Percentiles rank a stretch among this genome's conserved stretches.
phyloP scores from a whole-genome alignment of 83 land plant genomes.

The Picea abies region DNA sequence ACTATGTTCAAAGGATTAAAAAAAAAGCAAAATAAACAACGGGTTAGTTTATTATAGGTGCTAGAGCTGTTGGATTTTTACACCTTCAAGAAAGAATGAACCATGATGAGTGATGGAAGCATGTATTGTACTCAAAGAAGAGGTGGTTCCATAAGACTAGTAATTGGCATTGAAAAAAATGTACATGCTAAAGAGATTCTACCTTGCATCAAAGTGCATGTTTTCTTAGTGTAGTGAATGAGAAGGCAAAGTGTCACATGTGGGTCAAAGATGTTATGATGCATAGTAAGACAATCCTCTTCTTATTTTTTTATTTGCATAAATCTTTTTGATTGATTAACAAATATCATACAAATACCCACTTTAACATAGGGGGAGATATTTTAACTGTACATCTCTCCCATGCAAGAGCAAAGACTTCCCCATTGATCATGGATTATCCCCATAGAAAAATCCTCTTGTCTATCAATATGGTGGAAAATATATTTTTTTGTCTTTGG shows the following conservation, averaged over 20 bases:
- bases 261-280: neutral
- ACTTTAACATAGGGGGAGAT: no score
- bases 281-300: neutral
- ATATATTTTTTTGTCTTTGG: no score
- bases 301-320: no score
- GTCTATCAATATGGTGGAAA: no score
- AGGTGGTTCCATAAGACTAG: slow-evolving; percentile 4
- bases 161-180: neutral
- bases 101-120: slow-evolving; percentile 1
- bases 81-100: slow-evolving; percentile 10
- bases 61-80: neutral
- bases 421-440: no score
- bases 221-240: slow-evolving; percentile 6
- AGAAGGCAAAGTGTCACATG: neutral
- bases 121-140: slow-evolving; percentile 4
- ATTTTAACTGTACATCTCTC: no score
- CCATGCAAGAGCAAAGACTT: no score
- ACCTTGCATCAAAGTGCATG: slow-evolving; percentile 13
- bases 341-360: no score
- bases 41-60: slow-evolving; percentile 10
- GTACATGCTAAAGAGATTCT: slow-evolving; percentile 6
- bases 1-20: neutral
- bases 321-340: neutral
- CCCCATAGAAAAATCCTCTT: no score
- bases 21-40: neutral